These are phyloP conservation scores for Calocybe gangraenosa DNA, from an alignment of 768 basidiomycete genomes.

Conservation along the genomic window DNA sequence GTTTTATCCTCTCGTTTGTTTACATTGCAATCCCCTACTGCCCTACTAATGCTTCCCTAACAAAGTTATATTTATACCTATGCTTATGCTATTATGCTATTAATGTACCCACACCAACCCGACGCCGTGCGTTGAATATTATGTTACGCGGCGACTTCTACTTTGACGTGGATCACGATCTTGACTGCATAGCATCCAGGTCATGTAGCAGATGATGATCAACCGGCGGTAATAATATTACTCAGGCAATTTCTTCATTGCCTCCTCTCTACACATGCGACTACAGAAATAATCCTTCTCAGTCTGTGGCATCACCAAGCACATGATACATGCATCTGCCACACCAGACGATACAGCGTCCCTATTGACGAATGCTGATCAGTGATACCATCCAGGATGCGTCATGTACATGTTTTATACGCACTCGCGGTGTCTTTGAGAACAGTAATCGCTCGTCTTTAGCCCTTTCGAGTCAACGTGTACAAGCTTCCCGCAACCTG, in stretches of 20 bases:
- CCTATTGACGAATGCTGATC: constrained; percentile 27
- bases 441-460: constrained; percentile 54
- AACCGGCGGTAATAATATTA: background rate
- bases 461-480: constrained; percentile 51
- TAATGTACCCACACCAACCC: background rate
- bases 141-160: too few relatives aligned
- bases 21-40: background rate
- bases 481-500: constrained; percentile 53
- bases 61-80: background rate
- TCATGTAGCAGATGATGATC: too few relatives aligned
- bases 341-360: constrained; percentile 54
- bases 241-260: constrained; percentile 27
- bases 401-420: too few relatives aligned
- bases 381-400: constrained; percentile 2
- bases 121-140: too few relatives aligned
- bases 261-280: constrained; percentile 52
- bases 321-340: constrained; percentile 59
- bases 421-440: constrained; percentile 58
- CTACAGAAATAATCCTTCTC: constrained; percentile 62
- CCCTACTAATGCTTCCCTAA: background rate
- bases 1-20: background rate
- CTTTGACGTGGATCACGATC: too few relatives aligned
- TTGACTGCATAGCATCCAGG: too few relatives aligned
- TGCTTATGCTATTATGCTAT: background rate
- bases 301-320: constrained; percentile 54